Conservation (phyloP, 257 asterid genomes). For the Cinchona pubescens region DNA sequence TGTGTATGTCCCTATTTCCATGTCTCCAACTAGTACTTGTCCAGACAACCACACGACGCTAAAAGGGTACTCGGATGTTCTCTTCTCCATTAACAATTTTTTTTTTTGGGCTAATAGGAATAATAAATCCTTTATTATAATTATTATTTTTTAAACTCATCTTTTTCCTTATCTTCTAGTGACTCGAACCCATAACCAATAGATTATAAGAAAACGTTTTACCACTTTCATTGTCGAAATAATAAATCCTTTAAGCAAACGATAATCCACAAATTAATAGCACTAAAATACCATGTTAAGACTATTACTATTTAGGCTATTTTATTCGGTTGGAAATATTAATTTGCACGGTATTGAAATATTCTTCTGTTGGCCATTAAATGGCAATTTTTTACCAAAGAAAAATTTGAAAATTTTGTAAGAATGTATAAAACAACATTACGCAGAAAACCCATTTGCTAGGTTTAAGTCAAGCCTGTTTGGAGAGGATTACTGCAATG, state of each 20-base stretch:
- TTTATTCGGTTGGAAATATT: neutral
- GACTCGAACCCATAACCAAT: too few relatives aligned
- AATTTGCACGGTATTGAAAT: conserved; percentile 2
- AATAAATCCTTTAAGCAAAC: neutral
- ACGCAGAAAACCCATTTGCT: neutral
- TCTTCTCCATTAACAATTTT: neutral
- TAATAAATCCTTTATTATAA: too few relatives aligned
- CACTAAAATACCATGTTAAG: neutral
- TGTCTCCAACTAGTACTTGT: neutral
- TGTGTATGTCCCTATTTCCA: neutral
- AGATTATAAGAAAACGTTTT: too few relatives aligned
- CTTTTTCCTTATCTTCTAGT: too few relatives aligned
- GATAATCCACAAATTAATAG: neutral
- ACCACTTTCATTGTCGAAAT: too few relatives aligned
- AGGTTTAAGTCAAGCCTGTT: neutral
- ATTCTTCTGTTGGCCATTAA: neutral
- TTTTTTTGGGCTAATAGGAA: too few relatives aligned
- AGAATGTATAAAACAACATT: neutral
- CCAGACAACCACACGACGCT: neutral
- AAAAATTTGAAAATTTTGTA: neutral
- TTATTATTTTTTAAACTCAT: too few relatives aligned
- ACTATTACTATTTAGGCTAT: neutral
- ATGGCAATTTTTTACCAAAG: too few relatives aligned
- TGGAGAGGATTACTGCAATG: too few relatives aligned
- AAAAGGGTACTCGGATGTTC: neutral